These are phyloP conservation scores for Tripidium arundinaceum DNA, from an alignment of 202 grass and related monocot genomes.

Conservation along the genomic window DNA sequence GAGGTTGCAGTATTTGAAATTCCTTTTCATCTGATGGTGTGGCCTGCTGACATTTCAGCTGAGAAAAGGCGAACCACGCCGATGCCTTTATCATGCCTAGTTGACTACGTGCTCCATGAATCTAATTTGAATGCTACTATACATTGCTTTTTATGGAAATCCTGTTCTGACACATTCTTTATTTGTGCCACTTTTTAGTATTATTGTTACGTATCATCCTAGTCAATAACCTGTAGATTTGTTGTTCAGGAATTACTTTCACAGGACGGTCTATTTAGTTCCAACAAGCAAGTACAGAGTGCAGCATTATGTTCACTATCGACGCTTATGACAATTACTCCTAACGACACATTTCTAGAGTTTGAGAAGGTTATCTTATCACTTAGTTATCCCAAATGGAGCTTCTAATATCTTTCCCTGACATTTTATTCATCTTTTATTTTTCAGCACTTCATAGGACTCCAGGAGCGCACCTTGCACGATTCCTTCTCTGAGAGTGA, in stretches of 20 bases:
- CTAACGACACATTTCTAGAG: conserved; percentile 81
- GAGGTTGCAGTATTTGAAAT: background rate
- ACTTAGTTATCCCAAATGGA: conserved; percentile 26
- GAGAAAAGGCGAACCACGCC: background rate
- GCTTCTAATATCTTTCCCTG: conserved; percentile 23
- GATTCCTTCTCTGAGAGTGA: conserved; percentile 76
- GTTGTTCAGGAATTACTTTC: conserved; percentile 82
- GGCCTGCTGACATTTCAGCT: background rate
- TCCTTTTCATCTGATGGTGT: background rate
- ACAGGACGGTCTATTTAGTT: conserved; percentile 65
- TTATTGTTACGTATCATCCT: background rate
- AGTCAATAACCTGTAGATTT: conserved; percentile 12
- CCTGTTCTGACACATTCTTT: background rate
- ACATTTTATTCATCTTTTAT: conserved; percentile 32
- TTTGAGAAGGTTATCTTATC: conserved; percentile 71
- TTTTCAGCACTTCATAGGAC: conserved; percentile 73
- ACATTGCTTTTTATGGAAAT: background rate
- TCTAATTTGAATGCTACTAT: background rate
- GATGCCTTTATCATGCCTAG: background rate
- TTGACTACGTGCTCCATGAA: background rate
- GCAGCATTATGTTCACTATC: conserved; percentile 73
- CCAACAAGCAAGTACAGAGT: conserved; percentile 46
- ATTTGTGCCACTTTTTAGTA: conserved; percentile 11
- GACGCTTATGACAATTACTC: conserved; percentile 83
- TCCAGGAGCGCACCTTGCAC: conserved; percentile 64